phyloP scores from a whole-genome alignment of 2,329 filamentous ascomycete species.

The Domatiomyces catenatus region DNA sequence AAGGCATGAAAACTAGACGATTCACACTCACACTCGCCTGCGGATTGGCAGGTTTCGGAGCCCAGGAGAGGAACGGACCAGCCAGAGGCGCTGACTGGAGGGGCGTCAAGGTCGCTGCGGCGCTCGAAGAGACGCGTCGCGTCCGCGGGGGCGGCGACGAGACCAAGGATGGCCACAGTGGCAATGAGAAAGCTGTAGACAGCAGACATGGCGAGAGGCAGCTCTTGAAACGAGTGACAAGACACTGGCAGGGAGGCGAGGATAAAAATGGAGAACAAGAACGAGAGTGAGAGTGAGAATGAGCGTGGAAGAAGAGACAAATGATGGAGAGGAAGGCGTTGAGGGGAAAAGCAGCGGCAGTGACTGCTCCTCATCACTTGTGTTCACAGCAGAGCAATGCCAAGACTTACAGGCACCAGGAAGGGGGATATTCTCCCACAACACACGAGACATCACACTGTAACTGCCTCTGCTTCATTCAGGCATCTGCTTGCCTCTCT shows the following conservation, averaged over 20 bases:
- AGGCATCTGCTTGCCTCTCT: neutral
- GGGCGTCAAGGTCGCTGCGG: constrained; percentile 7
- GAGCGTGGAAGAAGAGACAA: neutral
- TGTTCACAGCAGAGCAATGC: neutral
- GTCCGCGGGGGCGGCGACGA: constrained; percentile 3
- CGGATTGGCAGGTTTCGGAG: constrained; percentile 7
- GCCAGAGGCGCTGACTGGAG: constrained; percentile 7
- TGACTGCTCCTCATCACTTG: neutral
- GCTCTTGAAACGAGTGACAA: constrained; percentile 11
- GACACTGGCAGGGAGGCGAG: constrained; percentile 2
- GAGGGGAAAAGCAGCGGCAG: neutral
- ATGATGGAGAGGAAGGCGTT: neutral
- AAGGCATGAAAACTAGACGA: neutral
- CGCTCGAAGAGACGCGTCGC: constrained; percentile 6
- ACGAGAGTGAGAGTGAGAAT: constrained; percentile 1
- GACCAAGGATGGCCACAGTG: constrained; percentile 6
- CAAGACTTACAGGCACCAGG: neutral
- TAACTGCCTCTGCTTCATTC: too few species aligned
- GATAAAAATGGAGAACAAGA: neutral
- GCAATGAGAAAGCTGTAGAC: neutral
- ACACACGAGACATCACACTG: neutral
- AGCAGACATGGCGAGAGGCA: neutral
- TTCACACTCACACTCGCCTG: constrained; percentile 6
- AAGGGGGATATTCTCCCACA: neutral
- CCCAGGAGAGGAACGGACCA: constrained; percentile 15